phyloP scores from a whole-genome alignment of 176 grass and related monocot species.

The Luzula sylvatica region DNA sequence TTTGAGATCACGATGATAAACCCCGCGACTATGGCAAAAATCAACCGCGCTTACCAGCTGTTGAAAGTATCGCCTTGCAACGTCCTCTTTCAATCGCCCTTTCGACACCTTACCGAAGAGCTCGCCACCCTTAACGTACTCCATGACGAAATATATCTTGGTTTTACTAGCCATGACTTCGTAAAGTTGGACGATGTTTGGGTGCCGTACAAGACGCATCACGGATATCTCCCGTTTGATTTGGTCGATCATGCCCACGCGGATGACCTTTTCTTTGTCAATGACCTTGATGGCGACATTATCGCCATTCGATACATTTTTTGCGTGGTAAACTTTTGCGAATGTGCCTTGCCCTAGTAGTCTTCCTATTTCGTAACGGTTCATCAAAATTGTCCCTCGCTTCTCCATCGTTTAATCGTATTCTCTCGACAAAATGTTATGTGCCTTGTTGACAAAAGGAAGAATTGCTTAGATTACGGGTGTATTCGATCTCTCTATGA shows the following conservation, averaged over 20 bases:
- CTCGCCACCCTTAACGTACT: slow-evolving; percentile 72
- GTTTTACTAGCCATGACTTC: slow-evolving; percentile 95
- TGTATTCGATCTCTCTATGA: slow-evolving; percentile 2
- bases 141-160: slow-evolving; percentile 90
- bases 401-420: slow-evolving; percentile 54
- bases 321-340: slow-evolving; percentile 77
- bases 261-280: slow-evolving; percentile 82
- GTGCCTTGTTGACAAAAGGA: background rate
- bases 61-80: slow-evolving; percentile 58
- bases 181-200: slow-evolving; percentile 73
- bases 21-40: slow-evolving; percentile 85
- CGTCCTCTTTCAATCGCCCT: slow-evolving; percentile 58
- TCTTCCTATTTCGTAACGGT: slow-evolving; percentile 66
- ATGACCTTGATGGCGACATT: slow-evolving; percentile 83
- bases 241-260: slow-evolving; percentile 73
- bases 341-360: slow-evolving; percentile 77
- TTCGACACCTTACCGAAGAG: slow-evolving; percentile 55
- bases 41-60: slow-evolving; percentile 63
- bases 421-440: background rate
- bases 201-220: slow-evolving; percentile 68
- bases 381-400: slow-evolving; percentile 63
- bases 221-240: slow-evolving; percentile 85
- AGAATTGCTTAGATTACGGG: slow-evolving; percentile 4
- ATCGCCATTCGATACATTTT: slow-evolving; percentile 41
- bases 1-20: slow-evolving; percentile 87